Conservation (phyloP, 768 basidiomycete species). For the Phylloporus sp. region DNA sequence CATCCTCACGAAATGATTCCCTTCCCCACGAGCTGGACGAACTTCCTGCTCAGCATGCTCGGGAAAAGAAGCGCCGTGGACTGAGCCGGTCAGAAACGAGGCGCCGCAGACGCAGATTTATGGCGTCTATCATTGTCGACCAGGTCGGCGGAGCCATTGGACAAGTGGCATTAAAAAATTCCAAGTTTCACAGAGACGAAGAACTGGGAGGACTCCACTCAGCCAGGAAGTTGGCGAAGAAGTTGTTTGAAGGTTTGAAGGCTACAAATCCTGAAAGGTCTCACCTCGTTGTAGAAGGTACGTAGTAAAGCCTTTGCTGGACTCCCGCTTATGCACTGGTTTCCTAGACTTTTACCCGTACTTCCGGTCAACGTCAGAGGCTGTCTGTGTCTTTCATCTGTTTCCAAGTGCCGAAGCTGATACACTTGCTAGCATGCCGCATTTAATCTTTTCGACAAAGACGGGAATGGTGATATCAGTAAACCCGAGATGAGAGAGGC, state of each 20-base stretch:
- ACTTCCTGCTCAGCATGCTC: conserved; percentile 5
- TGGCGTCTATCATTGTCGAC: conserved; percentile 67
- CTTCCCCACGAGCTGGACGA: conserved; percentile 13
- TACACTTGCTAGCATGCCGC: conserved; percentile 49
- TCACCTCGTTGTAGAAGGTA: conserved; percentile 65
- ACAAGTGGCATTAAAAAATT: conserved; percentile 65
- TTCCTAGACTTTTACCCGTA: conserved; percentile 72
- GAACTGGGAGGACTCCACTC: conserved; percentile 56
- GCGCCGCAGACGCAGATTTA: conserved; percentile 43
- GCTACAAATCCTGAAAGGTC: conserved; percentile 54
- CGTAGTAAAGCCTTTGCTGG: conserved; percentile 8
- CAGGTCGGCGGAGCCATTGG: conserved; percentile 61
- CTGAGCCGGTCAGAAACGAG: conserved; percentile 30
- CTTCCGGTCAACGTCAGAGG: conserved; percentile 66
- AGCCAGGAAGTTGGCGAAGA: conserved; percentile 61
- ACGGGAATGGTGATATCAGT: conserved; percentile 76
- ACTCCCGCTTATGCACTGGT: background rate
- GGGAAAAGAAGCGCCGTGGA: conserved; percentile 13
- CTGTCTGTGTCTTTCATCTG: conserved; percentile 35
- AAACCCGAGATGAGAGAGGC: conserved; percentile 80
- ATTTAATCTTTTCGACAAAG: conserved; percentile 70
- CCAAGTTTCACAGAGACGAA: conserved; percentile 51
- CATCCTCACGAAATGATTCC: background rate
- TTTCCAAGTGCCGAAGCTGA: background rate
- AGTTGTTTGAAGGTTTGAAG: conserved; percentile 59